Evolutionary conservation across 192 early-diverging fungal species (phyloP).

Genomic region (Backusella sp.): DNA sequence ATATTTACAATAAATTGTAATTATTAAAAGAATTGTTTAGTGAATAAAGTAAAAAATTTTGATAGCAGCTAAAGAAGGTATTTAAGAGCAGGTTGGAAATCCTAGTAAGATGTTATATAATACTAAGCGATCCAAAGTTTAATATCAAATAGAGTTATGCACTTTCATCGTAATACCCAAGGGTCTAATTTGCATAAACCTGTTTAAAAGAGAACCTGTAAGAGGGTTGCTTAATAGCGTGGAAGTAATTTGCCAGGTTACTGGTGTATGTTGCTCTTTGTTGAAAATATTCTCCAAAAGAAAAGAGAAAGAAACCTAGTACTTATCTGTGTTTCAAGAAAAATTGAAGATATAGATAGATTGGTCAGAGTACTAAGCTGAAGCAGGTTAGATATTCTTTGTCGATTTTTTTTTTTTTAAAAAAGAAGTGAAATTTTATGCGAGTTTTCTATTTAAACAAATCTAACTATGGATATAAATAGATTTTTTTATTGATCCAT

Average conservation of each 20-base stretch:
- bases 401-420: background rate
- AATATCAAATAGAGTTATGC: background rate
- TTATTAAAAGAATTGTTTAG: background rate
- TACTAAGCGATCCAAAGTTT: conserved; percentile 1
- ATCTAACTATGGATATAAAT: background rate
- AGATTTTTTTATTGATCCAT: background rate
- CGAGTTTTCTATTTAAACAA: conserved; percentile 1
- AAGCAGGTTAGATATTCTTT: background rate
- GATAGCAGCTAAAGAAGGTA: background rate
- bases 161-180: background rate
- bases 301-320: too few species aligned
- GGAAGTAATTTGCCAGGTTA: too few species aligned
- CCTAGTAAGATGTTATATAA: background rate
- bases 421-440: background rate
- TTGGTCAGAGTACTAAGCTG: background rate
- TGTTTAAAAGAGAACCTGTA: background rate
- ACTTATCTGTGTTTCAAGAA: too few species aligned
- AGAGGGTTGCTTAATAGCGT: too few species aligned
- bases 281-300: too few species aligned
- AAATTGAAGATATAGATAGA: too few species aligned
- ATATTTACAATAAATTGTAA: background rate
- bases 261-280: too few species aligned
- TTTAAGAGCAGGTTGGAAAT: background rate
- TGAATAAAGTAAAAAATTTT: background rate
- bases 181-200: conserved; percentile 1